These are phyloP conservation scores for Sindora glabra DNA, from an alignment of 306 rosid species.

Conservation along the genomic window DNA sequence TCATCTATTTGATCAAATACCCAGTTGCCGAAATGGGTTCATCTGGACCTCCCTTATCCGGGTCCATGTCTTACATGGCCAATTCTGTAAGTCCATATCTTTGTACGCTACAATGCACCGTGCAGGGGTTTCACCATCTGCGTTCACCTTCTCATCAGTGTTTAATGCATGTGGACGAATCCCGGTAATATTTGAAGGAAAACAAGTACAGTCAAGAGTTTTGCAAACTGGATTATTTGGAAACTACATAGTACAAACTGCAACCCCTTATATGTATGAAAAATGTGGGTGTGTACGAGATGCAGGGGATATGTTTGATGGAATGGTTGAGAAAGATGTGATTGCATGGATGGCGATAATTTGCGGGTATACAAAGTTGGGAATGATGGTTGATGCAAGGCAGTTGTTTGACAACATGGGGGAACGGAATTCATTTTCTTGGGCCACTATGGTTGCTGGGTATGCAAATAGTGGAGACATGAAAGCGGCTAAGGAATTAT, in stretches of 20 bases:
- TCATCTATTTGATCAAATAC: constrained; percentile 53
- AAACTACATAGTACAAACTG: constrained; percentile 56
- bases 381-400: constrained; percentile 58
- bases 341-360: constrained; percentile 73
- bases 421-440: constrained; percentile 37
- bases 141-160: constrained; percentile 56
- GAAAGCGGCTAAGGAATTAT: constrained; percentile 50
- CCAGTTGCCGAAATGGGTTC: constrained; percentile 26
- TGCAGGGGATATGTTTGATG: constrained; percentile 47
- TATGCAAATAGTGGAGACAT: constrained; percentile 54
- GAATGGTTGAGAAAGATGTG: constrained; percentile 50
- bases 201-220: constrained; percentile 43
- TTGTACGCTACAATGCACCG: constrained; percentile 52
- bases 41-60: constrained; percentile 60
- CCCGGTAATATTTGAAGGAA: constrained; percentile 35
- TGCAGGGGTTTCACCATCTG: constrained; percentile 39
- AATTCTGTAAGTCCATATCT: constrained; percentile 30
- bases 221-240: constrained; percentile 38
- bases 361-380: constrained; percentile 47
- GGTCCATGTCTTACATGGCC: constrained; percentile 22
- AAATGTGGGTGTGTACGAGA: constrained; percentile 46
- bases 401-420: constrained; percentile 56
- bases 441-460: constrained; percentile 75
- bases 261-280: constrained; percentile 55
- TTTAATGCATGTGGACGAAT: constrained; percentile 57